Evolutionary conservation across 208 protist species (phyloP), one percentile per base, ranked within the genome.

Genomic region (Phytomonas sp.): DNA sequence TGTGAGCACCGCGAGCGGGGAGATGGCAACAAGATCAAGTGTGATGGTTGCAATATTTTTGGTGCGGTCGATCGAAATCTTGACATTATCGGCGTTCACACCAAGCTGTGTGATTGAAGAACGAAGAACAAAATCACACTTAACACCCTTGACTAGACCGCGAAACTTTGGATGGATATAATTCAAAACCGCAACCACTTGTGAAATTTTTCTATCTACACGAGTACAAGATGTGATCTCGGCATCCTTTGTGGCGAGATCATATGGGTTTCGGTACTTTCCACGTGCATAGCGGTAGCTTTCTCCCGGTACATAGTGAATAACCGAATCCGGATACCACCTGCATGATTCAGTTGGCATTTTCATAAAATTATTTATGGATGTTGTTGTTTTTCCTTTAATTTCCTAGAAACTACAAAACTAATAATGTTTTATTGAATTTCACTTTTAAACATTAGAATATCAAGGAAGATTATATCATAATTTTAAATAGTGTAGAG

Each of bases 31-130:
- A 23, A 96, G 80, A 36, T 92, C 73, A 64, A 91, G 72, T 49
- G 45, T 60, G 63, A 95, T 84, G 12, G 74, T 78, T 10, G 78
- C 88, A 40, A 49, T 30, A 29, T 77, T 71, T 5, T 37, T 59
- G 49, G 71, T 52, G 34, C 59, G 49, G 74, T 94, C 77, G 42
- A 97, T 70, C 1, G 74, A 60, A 49, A 97, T 87, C 7, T 69
- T 34, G 26, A 83, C 73, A 66, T 91, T 79, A 65, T 87, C 83
- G 23, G 83, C 84, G 64, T 94, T 94, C 66, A 97, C 83, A 63
- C 93, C 93, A 42, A 97, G 81, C 73, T 97, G 93, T 26, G 93
- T 91, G 56, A 95, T 84, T 49, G 93, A 94, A 23, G 88, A 92
- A 60, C 89, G 89, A 42, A 95, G 77, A 68, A 94, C 78, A 73